Conservation (phyloP, 75 land plant genomes). For the Azolla pinnata region DNA sequence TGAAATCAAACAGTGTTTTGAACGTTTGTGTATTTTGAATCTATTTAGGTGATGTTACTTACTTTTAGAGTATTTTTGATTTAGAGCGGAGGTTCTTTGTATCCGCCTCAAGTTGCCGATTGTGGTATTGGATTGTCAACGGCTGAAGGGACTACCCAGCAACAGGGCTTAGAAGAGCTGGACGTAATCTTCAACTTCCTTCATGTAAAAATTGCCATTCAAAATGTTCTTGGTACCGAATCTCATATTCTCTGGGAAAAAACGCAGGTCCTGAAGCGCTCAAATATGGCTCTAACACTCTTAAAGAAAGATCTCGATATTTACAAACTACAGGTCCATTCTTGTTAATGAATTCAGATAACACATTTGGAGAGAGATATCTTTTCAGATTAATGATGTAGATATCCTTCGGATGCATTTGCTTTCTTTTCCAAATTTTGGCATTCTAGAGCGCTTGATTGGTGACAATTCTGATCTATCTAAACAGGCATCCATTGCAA, state of each 20-base stretch:
- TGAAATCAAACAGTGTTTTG: not conserved
- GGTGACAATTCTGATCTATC: too few relatives aligned
- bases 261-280: constrained; percentile 69
- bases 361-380: too few relatives aligned
- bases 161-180: constrained; percentile 4
- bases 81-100: constrained; percentile 5
- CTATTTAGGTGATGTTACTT: not conserved
- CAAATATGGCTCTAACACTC: constrained; percentile 65
- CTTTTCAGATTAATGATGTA: too few relatives aligned
- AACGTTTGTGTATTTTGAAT: not conserved
- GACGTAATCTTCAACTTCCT: not conserved
- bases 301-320: constrained; percentile 96
- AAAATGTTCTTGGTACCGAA: not conserved
- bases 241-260: not conserved
- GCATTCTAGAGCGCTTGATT: too few relatives aligned
- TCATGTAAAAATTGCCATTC: not conserved
- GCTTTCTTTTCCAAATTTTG: too few relatives aligned
- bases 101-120: constrained; percentile 8
- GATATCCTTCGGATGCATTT: too few relatives aligned
- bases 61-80: not conserved
- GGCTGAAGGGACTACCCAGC: constrained; percentile 5
- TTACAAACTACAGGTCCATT: constrained; percentile 77
- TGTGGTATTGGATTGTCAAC: constrained; percentile 9
- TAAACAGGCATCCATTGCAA: constrained; percentile 97
- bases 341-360: not conserved